phyloP scores from a whole-genome alignment of 768 basidiomycete genomes.

The Russula olivacea region DNA sequence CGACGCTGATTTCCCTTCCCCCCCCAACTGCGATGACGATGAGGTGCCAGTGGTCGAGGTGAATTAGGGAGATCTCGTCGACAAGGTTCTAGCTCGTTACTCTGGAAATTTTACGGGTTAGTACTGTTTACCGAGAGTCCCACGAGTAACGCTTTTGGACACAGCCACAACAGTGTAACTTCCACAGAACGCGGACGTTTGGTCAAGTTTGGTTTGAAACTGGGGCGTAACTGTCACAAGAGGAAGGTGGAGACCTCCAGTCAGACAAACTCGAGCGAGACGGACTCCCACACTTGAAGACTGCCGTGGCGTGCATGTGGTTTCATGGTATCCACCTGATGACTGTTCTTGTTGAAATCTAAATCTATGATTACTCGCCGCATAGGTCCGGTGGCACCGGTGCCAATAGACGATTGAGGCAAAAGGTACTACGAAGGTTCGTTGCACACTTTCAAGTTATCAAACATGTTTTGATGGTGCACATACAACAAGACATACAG shows the following conservation, averaged over 20 bases:
- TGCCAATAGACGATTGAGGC: conserved; percentile 40
- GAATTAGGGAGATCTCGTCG: conserved; percentile 92
- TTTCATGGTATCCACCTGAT: not conserved
- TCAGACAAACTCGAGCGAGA: conserved; percentile 1
- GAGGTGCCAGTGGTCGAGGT: conserved; percentile 88
- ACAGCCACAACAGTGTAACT: conserved; percentile 51
- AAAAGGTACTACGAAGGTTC: too few relatives aligned
- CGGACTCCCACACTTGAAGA: conserved; percentile 58
- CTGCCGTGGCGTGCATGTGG: conserved; percentile 45
- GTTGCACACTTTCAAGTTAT: too few relatives aligned
- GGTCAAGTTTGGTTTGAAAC: conserved; percentile 79
- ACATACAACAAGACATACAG: too few relatives aligned
- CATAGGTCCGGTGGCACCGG: too few relatives aligned
- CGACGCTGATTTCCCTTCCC: not conserved
- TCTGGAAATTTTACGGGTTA: conserved; percentile 85
- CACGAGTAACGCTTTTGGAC: not conserved
- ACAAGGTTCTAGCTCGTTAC: conserved; percentile 96
- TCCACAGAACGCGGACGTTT: conserved; percentile 81
- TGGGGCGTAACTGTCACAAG: conserved; percentile 39
- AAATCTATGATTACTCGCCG: not conserved
- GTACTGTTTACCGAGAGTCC: conserved; percentile 9
- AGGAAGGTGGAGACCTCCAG: conserved; percentile 23
- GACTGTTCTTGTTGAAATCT: too few relatives aligned
- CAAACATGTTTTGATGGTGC: too few relatives aligned
- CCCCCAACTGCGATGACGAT: conserved; percentile 36